Evolutionary conservation across 495 filamentous ascomycete species (phyloP).

Genomic region (Neohortaea acidophila): DNA sequence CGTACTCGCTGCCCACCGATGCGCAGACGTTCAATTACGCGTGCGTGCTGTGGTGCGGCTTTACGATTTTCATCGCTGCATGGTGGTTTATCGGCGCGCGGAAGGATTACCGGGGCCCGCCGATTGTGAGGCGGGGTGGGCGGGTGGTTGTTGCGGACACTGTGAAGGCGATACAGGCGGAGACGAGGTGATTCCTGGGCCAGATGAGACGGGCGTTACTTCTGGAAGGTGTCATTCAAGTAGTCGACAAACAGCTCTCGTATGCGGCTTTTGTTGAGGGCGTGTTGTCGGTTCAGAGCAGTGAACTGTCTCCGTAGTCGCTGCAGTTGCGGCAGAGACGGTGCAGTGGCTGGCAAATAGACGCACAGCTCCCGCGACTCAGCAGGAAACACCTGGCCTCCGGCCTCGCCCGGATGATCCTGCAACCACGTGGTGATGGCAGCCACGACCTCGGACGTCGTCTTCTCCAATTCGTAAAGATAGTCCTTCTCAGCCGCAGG

Average conservation of each 20-base stretch:
- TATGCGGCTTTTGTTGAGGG: slow-evolving; percentile 41
- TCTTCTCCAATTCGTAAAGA: slow-evolving; percentile 70
- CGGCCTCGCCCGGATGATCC: slow-evolving; percentile 46
- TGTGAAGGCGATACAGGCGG: too few species aligned
- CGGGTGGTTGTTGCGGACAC: too few species aligned
- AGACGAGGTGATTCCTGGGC: too few species aligned
- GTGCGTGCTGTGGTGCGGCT: background rate
- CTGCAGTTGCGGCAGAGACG: slow-evolving; percentile 60
- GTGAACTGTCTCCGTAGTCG: slow-evolving; percentile 76
- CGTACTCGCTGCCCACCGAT: slow-evolving; percentile 13
- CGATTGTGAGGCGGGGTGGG: too few species aligned
- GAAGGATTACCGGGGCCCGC: too few species aligned
- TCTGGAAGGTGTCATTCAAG: slow-evolving; percentile 47
- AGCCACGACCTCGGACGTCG: slow-evolving; percentile 67
- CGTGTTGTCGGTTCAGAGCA: slow-evolving; percentile 49
- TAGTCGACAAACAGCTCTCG: slow-evolving; percentile 57
- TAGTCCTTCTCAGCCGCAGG: slow-evolving; percentile 59
- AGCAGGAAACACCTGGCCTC: slow-evolving; percentile 30
- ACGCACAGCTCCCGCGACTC: slow-evolving; percentile 17
- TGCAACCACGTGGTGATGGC: slow-evolving; percentile 59
- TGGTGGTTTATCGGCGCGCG: too few species aligned
- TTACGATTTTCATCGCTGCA: background rate
- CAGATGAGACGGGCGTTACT: too few species aligned
- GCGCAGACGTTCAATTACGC: background rate
- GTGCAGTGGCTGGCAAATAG: slow-evolving; percentile 27